A percentile compares a stretch with the other conserved stretches of the same genome.
These are phyloP conservation scores for Zygosaccharomyces pseudobailii DNA, from an alignment of 1,139 yeast genomes.

Conservation along the genomic window DNA sequence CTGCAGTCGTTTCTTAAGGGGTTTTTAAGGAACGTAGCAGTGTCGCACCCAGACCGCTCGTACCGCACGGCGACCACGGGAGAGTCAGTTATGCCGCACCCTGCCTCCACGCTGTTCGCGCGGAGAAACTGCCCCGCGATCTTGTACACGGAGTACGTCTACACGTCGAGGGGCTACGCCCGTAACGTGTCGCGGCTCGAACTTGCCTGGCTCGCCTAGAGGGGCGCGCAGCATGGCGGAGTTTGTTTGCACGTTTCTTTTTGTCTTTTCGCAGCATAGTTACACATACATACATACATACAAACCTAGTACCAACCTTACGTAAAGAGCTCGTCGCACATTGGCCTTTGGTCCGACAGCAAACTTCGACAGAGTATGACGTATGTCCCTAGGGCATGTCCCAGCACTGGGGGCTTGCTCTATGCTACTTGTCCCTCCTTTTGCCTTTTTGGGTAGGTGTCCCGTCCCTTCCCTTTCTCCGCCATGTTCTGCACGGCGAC, in stretches of 20 bases:
- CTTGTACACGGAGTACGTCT: constrained; percentile 92
- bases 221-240: background rate
- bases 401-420: no score
- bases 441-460: background rate
- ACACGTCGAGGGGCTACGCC: constrained; percentile 89
- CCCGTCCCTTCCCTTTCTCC: background rate
- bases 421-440: background rate
- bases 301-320: background rate
- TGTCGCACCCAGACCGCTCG: constrained; percentile 92
- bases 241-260: no score
- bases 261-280: no score
- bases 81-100: constrained; percentile 81
- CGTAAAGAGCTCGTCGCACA: background rate
- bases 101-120: constrained; percentile 74
- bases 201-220: constrained; percentile 77
- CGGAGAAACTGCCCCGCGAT: constrained; percentile 68
- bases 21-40: constrained; percentile 78
- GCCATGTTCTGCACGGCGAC: background rate
- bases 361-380: background rate
- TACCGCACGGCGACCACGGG: constrained; percentile 81
- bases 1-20: constrained; percentile 80
- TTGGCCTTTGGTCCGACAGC: background rate
- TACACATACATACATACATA: background rate
- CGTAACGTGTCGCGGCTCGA: constrained; percentile 82
- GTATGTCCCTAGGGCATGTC: no score